Conservation (phyloP, 306 rosid species). For the Arachis stenosperma region DNA sequence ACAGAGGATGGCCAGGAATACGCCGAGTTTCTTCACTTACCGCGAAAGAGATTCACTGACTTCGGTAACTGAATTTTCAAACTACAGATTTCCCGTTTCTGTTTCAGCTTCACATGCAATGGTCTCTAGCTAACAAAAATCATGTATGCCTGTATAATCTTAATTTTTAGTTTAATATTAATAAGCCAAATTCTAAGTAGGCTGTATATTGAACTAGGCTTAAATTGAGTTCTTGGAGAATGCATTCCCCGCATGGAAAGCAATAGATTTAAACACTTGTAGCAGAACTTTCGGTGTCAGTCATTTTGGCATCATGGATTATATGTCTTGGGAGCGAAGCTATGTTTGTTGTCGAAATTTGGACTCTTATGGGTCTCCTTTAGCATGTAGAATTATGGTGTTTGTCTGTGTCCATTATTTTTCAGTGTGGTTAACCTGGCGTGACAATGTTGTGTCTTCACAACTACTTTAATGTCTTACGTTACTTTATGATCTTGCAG, state of each 20-base stretch:
- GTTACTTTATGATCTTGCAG: conserved; percentile 50
- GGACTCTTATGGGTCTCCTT: conserved; percentile 3
- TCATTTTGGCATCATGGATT: neutral
- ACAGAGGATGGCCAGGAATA: conserved; percentile 77
- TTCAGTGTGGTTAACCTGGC: conserved; percentile 9
- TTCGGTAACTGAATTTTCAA: conserved; percentile 60
- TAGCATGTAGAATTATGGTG: conserved; percentile 1
- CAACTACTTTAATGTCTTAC: conserved; percentile 19
- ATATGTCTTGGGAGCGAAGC: conserved; percentile 5
- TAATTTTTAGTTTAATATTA: conserved; percentile 16
- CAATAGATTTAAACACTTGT: neutral
- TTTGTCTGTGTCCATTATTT: conserved; percentile 6
- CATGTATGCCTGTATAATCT: neutral
- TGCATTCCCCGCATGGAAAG: neutral
- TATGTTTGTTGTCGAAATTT: conserved; percentile 15
- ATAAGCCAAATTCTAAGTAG: conserved; percentile 9
- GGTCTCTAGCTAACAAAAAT: conserved; percentile 13
- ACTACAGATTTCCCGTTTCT: conserved; percentile 21
- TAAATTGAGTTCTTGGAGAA: conserved; percentile 4
- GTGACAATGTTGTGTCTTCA: conserved; percentile 10
- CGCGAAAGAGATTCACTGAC: conserved; percentile 77
- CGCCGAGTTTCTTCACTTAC: conserved; percentile 96
- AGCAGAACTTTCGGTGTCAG: neutral
- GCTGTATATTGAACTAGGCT: neutral
- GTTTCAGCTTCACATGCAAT: conserved; percentile 13